A percentile compares a stretch with the other conserved stretches of the same genome.
Conservation (phyloP, 192 early-diverging fungal genomes). For the Phlyctochytrium bullatum region DNA sequence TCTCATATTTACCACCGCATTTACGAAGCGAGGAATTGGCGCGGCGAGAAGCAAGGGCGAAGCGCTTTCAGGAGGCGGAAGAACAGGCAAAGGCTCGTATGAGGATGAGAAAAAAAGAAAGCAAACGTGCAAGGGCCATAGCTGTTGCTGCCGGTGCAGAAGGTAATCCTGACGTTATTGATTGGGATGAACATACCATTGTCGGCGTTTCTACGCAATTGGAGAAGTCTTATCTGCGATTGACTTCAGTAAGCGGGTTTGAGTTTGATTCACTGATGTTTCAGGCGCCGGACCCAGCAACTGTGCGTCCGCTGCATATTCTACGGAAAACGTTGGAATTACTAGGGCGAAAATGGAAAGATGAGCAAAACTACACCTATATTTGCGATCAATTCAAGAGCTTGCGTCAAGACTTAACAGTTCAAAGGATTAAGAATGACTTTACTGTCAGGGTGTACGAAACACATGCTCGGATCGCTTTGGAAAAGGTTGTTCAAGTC, state of each 20-base stretch:
- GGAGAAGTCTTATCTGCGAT: slow-evolving; percentile 91
- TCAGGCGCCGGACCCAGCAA: slow-evolving; percentile 85
- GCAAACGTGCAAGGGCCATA: background rate
- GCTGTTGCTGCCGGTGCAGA: slow-evolving; percentile 21
- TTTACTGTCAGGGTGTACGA: slow-evolving; percentile 97
- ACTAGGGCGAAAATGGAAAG: slow-evolving; percentile 75
- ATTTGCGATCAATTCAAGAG: slow-evolving; percentile 98
- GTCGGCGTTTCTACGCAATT: slow-evolving; percentile 81
- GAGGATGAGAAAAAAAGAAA: slow-evolving; percentile 8
- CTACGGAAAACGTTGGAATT: slow-evolving; percentile 74
- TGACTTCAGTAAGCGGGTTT: slow-evolving; percentile 69
- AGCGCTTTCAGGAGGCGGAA: slow-evolving; percentile 30
- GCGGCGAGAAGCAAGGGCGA: slow-evolving; percentile 29
- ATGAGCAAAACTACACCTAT: slow-evolving; percentile 88
- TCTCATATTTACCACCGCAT: slow-evolving; percentile 28
- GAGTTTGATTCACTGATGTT: background rate
- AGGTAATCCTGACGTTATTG: slow-evolving; percentile 63
- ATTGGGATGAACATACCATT: slow-evolving; percentile 81
- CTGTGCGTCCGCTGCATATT: slow-evolving; percentile 85
- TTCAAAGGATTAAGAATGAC: slow-evolving; percentile 88
- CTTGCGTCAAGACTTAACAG: slow-evolving; percentile 93
- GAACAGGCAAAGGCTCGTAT: slow-evolving; percentile 9
- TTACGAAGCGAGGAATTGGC: slow-evolving; percentile 27
- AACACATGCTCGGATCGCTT: slow-evolving; percentile 89
- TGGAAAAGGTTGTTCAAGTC: slow-evolving; percentile 71